Base-by-base conservation (phyloP, 768 basidiomycete genomes). In the Grammothele lineata region DNA sequence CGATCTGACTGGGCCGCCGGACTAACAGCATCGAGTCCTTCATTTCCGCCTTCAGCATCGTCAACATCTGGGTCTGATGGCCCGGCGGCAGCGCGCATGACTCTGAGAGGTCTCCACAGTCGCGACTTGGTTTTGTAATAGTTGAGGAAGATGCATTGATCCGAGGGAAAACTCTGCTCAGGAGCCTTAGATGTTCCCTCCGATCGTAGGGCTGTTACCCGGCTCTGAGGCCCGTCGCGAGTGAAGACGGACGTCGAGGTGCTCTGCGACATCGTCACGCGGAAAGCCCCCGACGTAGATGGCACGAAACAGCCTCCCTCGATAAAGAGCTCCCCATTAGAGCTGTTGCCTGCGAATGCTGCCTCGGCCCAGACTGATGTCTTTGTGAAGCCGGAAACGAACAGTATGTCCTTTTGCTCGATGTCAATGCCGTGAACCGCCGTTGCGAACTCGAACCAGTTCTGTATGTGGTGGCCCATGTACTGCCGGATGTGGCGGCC, bases 311-410 rank as follows among this genome's bases (percentile, higher is more conserved):
- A 23, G 2, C 38, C 38, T 9, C 38, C 38, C 15, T 5, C 12
- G 6, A 40, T 25, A 9, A 40, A 11, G 38, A 40, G 38, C 23
- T 40, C 38, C 2, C 38, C 38, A 5, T 24, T 21, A 7, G 33
- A 43, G 21, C 33, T 44, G 27, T 22, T 39, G 37, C 26, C 12
- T 12, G 24, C 14, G 38, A 46, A 46, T 21, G 45, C 45, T 2
- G 45, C 30, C 15, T 40, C 45, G 7, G 45, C 45, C 45, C 45
- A 46, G 5, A 33, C 6, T 2, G 38, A 22, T 4, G 45, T 46
- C 30, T 46, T 46, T 2, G n/a, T 24, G 21, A 22, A 15, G 6
- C 45, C 45, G 5, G 37, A 46, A 30, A 46, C 27, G 37, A 46
- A 46, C 30, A 39, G n/a, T 8, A 46, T 18, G 45, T 46, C 45